phyloP scores from a whole-genome alignment of 208 protist genomes.

The Wallacemonas collosoma region DNA sequence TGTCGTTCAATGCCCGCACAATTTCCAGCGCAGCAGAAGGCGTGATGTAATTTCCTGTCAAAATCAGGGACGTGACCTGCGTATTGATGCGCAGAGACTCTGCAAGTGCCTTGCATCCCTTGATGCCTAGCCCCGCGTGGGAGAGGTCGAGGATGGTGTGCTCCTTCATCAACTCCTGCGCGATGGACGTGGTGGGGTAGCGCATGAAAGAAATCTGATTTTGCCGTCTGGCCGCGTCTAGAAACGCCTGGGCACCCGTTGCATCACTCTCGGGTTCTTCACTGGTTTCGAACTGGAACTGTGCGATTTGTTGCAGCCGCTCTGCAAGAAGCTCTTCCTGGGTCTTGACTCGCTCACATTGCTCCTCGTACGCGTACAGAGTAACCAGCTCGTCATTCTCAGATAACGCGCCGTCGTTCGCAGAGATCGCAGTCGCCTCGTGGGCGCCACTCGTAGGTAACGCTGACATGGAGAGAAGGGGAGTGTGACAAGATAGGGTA shows the following conservation, averaged over 20 bases:
- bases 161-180: constrained; percentile 46
- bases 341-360: constrained; percentile 50
- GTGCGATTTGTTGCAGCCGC: constrained; percentile 10
- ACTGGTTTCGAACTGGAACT: constrained; percentile 55
- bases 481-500: background rate
- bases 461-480: constrained; percentile 9
- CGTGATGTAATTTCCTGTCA: constrained; percentile 82
- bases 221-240: constrained; percentile 54
- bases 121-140: constrained; percentile 68
- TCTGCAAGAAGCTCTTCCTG: constrained; percentile 70
- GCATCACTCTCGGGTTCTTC: constrained; percentile 69
- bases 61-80: constrained; percentile 54
- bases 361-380: constrained; percentile 69
- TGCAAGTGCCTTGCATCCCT: constrained; percentile 74
- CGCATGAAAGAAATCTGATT: constrained; percentile 68
- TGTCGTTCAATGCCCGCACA: constrained; percentile 59
- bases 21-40: constrained; percentile 67
- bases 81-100: constrained; percentile 74
- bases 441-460: background rate
- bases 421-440: background rate
- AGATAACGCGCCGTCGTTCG: background rate
- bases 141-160: constrained; percentile 70
- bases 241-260: constrained; percentile 63
- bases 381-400: constrained; percentile 31
- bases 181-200: constrained; percentile 76